Base-by-base conservation (phyloP, 306 rosid species). In the Sicyos baderoa region DNA sequence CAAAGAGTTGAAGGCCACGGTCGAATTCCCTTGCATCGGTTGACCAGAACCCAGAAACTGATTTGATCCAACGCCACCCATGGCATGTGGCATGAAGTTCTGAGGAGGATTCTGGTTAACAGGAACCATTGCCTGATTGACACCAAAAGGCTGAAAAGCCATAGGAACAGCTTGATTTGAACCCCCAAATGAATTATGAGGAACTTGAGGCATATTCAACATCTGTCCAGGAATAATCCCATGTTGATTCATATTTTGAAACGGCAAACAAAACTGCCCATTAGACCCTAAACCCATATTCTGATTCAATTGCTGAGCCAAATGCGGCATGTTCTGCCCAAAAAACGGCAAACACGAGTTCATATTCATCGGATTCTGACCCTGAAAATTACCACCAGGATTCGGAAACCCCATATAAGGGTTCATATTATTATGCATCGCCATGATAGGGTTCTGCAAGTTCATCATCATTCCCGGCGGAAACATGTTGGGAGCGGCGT, bases 181-280 rank as follows among this genome's bases (percentile, higher is more conserved):
- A 76, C 79, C 87, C 70, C 85, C 82, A 62, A 73, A 75, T 66
- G 78, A 61, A 68, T 79, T 79, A 5, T 72, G 67, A 75, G 75
- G 64, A 75, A 45, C 81, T 64, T 87, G 96, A 72, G 89, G 67
- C 76, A 81, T 70, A 75, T 84, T 85, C 56, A 76, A 47, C 77
- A 79, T 48, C 78, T 84, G 95, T 81, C 78, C 77, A 47, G 82
- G 84, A 76, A 85, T 57, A 76, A 85, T 57, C 0, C 27, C 65
- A 66, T 79, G 82, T 51, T 85, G 98, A 58, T 85, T 90, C 87
- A 81, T 81, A 69, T 83, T 87, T 72, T 82, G 97, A 78, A 82
- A 57, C 48, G 87, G 86, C 14, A 78, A 68, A 77, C 79, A 71
- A 42, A 83, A 88, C n/a, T 93, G 96, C 11, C 83, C 95, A 80